Conservation (phyloP, 345 rosid species). For the Syzygium jambos region DNA sequence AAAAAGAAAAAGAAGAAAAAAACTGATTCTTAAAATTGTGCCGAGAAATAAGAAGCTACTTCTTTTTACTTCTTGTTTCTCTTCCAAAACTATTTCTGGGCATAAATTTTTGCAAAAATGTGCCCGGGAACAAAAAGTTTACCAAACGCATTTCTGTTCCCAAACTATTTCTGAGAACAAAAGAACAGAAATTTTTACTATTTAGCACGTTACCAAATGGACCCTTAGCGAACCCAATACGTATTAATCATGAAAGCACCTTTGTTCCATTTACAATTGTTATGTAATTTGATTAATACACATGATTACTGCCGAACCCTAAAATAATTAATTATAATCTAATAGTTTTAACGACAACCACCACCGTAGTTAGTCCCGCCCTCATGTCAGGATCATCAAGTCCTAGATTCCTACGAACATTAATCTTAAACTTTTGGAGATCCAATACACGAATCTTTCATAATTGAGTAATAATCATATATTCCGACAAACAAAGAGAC, state of each 20-base stretch:
- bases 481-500: background rate
- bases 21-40: too few relatives aligned
- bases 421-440: background rate
- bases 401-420: background rate
- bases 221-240: too few relatives aligned
- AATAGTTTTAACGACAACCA: background rate
- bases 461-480: background rate
- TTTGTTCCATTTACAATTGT: background rate
- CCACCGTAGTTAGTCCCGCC: background rate
- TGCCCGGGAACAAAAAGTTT: too few relatives aligned
- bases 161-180: too few relatives aligned
- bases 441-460: background rate
- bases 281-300: background rate
- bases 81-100: too few relatives aligned
- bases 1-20: too few relatives aligned
- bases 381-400: background rate
- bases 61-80: too few relatives aligned
- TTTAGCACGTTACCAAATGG: too few relatives aligned
- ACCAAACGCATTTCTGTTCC: too few relatives aligned
- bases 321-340: background rate
- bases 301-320: background rate
- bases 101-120: too few relatives aligned
- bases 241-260: background rate
- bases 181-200: too few relatives aligned
- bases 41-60: too few relatives aligned